Percentiles rank a stretch among this genome's conserved stretches.
Conservation (phyloP, 78 protist species). For the Monosiga brevicollis region DNA sequence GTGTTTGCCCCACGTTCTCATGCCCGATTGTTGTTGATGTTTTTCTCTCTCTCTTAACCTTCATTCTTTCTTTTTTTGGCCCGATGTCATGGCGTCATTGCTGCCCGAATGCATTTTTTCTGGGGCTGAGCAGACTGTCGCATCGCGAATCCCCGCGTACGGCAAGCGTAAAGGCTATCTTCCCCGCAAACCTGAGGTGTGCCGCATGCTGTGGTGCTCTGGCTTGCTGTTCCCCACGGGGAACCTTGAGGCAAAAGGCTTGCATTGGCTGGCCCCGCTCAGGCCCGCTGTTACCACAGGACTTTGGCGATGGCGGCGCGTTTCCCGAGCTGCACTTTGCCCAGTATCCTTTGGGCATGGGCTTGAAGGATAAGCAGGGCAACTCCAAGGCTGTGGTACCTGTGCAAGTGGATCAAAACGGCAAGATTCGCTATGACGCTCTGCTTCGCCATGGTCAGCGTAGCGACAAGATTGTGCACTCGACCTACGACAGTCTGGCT, state of each 20-base stretch:
- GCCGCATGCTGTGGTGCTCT: too few relatives aligned
- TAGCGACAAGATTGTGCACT: constrained; percentile 6
- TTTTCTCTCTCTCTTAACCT: background rate
- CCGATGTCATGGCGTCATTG: background rate
- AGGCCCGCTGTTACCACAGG: too few relatives aligned
- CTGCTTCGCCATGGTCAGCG: constrained; percentile 2
- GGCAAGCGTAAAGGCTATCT: constrained; percentile 27
- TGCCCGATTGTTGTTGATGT: background rate
- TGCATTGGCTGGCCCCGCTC: too few relatives aligned
- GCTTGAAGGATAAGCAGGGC: constrained; percentile 5
- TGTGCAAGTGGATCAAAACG: constrained; percentile 17
- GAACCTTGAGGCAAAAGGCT: too few relatives aligned
- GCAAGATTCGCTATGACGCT: constrained; percentile 35
- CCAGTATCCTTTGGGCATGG: constrained; percentile 82
- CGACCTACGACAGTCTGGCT: background rate
- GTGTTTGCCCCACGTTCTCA: background rate
- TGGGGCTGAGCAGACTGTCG: background rate
- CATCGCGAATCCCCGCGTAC: constrained; percentile 33
- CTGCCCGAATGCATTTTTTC: background rate
- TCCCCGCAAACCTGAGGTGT: constrained; percentile 47
- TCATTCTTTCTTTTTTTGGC: background rate
- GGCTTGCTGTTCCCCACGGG: too few relatives aligned
- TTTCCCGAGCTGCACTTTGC: constrained; percentile 81
- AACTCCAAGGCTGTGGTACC: background rate
- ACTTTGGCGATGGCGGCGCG: constrained; percentile 91